Evolutionary conservation across 345 rosid genomes (phyloP).

Genomic region (Cardamine occulta): DNA sequence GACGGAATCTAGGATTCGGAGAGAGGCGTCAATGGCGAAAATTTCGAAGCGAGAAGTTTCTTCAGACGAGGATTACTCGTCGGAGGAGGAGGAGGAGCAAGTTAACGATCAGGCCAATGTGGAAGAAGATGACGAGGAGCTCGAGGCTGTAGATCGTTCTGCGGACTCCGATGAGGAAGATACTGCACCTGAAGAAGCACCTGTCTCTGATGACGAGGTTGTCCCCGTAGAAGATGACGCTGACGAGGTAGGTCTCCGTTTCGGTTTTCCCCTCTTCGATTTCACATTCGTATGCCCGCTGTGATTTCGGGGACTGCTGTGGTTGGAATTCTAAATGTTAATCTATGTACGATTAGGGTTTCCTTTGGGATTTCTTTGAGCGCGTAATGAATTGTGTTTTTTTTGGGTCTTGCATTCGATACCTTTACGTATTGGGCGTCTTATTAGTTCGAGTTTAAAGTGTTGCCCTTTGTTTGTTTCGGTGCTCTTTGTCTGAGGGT

Average conservation of each 20-base stretch:
- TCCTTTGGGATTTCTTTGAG: background rate
- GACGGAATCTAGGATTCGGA: constrained; percentile 19
- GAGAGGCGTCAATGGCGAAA: constrained; percentile 55
- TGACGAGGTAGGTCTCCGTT: constrained; percentile 55
- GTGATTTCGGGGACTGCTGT: background rate
- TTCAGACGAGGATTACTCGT: constrained; percentile 64
- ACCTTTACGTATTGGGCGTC: background rate
- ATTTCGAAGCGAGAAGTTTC: constrained; percentile 61
- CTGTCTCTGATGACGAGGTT: constrained; percentile 33
- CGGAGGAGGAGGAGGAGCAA: constrained; percentile 49
- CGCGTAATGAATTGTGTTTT: background rate
- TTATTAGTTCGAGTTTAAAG: background rate
- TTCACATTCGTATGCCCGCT: constrained; percentile 5
- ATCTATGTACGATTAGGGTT: constrained; percentile 18
- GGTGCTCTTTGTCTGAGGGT: background rate
- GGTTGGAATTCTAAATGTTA: background rate
- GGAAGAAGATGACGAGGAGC: constrained; percentile 92
- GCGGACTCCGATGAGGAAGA: constrained; percentile 55
- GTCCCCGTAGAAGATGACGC: constrained; percentile 41
- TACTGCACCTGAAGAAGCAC: constrained; percentile 35
- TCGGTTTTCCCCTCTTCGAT: background rate
- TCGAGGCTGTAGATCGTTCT: constrained; percentile 93
- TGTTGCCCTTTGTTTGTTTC: constrained; percentile 5
- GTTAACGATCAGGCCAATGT: constrained; percentile 65
- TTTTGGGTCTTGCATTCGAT: constrained; percentile 9